Evolutionary conservation across 129 eudicot species (phyloP).

Genomic region (Dittrichia graveolens): DNA sequence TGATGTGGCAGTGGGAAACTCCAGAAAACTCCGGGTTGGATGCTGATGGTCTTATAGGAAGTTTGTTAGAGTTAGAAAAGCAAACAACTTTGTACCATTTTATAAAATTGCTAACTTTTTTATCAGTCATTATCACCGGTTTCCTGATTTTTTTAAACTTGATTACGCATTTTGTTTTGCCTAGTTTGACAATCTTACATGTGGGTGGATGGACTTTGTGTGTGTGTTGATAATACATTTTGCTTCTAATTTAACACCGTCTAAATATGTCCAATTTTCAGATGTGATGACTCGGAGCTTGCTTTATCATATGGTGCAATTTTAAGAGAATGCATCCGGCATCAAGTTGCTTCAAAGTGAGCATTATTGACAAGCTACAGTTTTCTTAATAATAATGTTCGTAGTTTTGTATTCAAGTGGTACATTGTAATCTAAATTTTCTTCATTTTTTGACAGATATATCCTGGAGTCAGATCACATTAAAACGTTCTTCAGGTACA

Average conservation of each 20-base stretch:
- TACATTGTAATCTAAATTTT: slow-evolving; percentile 20
- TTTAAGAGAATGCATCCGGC: slow-evolving; percentile 86
- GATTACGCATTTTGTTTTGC: background rate
- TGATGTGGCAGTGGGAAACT: too few relatives aligned
- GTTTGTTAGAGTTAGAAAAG: slow-evolving; percentile 5
- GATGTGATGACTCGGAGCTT: slow-evolving; percentile 65
- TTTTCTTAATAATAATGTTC: background rate
- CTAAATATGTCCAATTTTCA: slow-evolving; percentile 33
- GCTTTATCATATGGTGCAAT: slow-evolving; percentile 80
- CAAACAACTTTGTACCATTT: background rate
- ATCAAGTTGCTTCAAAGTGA: slow-evolving; percentile 83
- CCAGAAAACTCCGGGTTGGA: too few relatives aligned
- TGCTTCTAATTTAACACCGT: slow-evolving; percentile 5
- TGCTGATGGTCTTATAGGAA: too few relatives aligned
- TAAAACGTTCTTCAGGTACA: slow-evolving; percentile 69
- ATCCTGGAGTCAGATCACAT: slow-evolving; percentile 75
- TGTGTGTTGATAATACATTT: background rate
- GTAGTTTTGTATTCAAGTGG: background rate
- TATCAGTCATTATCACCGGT: background rate
- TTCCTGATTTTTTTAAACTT: slow-evolving; percentile 2
- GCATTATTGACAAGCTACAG: slow-evolving; percentile 18
- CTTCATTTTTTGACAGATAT: slow-evolving; percentile 50
- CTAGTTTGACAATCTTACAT: background rate
- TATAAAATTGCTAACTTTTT: background rate
- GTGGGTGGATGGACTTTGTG: background rate